Conservation (phyloP, 2,329 filamentous ascomycete genomes). For the Trichoderma atroviride region DNA sequence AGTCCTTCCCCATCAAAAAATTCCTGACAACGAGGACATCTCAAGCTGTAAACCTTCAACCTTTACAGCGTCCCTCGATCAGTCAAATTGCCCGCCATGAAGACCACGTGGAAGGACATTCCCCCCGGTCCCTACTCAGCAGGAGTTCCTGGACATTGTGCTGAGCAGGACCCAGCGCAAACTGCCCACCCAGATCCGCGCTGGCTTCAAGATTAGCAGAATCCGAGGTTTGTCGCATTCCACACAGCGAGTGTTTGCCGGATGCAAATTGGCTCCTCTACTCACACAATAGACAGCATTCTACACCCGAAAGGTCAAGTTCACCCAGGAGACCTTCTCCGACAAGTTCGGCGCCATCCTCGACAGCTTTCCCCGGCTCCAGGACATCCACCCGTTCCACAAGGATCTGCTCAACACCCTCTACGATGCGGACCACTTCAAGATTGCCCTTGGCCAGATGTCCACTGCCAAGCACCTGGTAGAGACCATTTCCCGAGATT, state of each 20-base stretch:
- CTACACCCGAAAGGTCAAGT: slow-evolving; percentile 98
- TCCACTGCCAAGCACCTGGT: slow-evolving; percentile 96
- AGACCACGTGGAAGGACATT: slow-evolving; percentile 74
- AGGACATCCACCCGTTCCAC: slow-evolving; percentile 96
- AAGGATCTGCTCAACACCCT: slow-evolving; percentile 85
- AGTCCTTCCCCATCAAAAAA: slow-evolving; percentile 30
- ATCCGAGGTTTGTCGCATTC: slow-evolving; percentile 62
- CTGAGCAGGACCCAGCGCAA: slow-evolving; percentile 90
- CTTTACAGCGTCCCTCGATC: slow-evolving; percentile 17
- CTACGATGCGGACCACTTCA: slow-evolving; percentile 97
- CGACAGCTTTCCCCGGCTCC: slow-evolving; percentile 87
- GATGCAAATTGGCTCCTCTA: not conserved
- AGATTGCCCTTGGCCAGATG: slow-evolving; percentile 92
- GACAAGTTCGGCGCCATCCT: slow-evolving; percentile 92
- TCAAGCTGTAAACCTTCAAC: slow-evolving; percentile 15
- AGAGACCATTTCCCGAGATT: slow-evolving; percentile 93
- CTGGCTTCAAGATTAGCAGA: slow-evolving; percentile 91
- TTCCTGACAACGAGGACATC: slow-evolving; percentile 11
- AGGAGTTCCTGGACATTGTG: slow-evolving; percentile 98
- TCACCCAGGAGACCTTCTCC: slow-evolving; percentile 92
- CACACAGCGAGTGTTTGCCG: not conserved
- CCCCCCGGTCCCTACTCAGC: slow-evolving; percentile 85
- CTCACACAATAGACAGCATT: slow-evolving; percentile 62
- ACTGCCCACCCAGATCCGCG: slow-evolving; percentile 91
- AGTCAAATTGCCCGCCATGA: slow-evolving; percentile 51